Base-by-base conservation (phyloP, 148 eudicot species). In the Rhododendron molle region DNA sequence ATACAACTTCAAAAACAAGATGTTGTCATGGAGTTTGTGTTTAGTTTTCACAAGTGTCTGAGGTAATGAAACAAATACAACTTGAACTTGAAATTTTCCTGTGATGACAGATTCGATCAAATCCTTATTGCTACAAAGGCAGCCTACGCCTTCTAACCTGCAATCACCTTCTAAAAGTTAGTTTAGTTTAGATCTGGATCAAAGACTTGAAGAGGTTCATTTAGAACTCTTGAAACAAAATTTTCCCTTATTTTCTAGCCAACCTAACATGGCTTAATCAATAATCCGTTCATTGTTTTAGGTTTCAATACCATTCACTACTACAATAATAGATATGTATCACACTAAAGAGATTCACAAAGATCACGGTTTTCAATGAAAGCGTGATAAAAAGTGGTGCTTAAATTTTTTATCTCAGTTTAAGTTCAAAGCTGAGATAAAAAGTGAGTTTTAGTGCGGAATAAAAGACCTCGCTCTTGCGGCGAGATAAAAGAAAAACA, bases 91-190 rank as follows among this genome's bases (percentile, higher is more conserved):
- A 65, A 65, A 65, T 60, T 26, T 74, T 26, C 76, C 47, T 52
- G 3, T 32, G 30, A 50, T 56, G 60, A 87, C 90, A 96, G 97
- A 89, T 92, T 32, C 86, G 94, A 23, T 85, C 91, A 46, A 95
- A 97, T 80, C 95, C 95, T 0, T 95, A 91, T 56, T 93, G 98
- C 92, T 95, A 94, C 89, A 95, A 93, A 56, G 99, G 94, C 52
- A 88, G 91, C 7, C 95, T 93, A 20, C 95, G 99, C 52, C 86
- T 95, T 86, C 91, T 72, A 84, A 95, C 98, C 0, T 93, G 92
- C 74, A 67, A 86, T 7, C 90, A 97, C 50, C 93, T 97, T 4
- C n/a, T 91, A 3, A 69, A 23, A 0, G 93, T 86, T 36, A 93
- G 96, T 81, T 38, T 5, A 38, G 43, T 38, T 77, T 83, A 18